Percentiles rank a stretch among this genome's conserved stretches.
Evolutionary conservation across 1,284 basidiomycete genomes (phyloP).

Genomic region (Boletus chippewaensis): DNA sequence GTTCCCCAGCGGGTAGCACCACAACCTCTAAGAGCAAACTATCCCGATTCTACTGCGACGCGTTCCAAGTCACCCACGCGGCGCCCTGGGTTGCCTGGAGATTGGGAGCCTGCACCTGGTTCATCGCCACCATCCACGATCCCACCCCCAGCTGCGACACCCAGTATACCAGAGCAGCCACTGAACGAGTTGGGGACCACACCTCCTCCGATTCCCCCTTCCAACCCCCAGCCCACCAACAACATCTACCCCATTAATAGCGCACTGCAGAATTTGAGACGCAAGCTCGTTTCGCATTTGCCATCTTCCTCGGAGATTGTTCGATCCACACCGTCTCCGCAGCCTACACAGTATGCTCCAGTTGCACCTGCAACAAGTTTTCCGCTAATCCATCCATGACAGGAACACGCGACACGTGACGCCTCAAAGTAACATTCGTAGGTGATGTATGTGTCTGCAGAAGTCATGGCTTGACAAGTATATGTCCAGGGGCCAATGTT

Average conservation of each 20-base stretch:
- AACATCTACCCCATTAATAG: slow-evolving; percentile 14
- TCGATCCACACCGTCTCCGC: slow-evolving; percentile 17
- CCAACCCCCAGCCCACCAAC: slow-evolving; percentile 13
- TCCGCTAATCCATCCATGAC: neutral
- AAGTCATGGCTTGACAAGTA: neutral
- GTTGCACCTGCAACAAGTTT: neutral
- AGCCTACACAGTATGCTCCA: slow-evolving; percentile 18
- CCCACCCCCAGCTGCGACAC: neutral
- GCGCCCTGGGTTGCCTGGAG: slow-evolving; percentile 20
- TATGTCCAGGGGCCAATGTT: slow-evolving; percentile 53
- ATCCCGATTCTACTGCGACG: neutral
- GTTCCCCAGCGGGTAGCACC: slow-evolving; percentile 15
- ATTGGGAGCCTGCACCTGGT: slow-evolving; percentile 17
- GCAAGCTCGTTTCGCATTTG: slow-evolving; percentile 26
- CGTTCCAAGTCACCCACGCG: slow-evolving; percentile 23
- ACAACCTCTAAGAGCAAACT: slow-evolving; percentile 8
- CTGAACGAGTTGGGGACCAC: slow-evolving; percentile 3
- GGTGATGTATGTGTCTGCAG: slow-evolving; percentile 15
- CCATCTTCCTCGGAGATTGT: slow-evolving; percentile 20
- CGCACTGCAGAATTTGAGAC: slow-evolving; percentile 26
- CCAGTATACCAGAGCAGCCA: slow-evolving; percentile 5
- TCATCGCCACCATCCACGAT: slow-evolving; percentile 8
- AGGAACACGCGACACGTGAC: slow-evolving; percentile 39
- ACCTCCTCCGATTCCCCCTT: neutral
- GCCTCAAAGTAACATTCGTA: slow-evolving; percentile 57